Base-by-base conservation (phyloP, 106 monocot species). In the Agapanthus africanus region DNA sequence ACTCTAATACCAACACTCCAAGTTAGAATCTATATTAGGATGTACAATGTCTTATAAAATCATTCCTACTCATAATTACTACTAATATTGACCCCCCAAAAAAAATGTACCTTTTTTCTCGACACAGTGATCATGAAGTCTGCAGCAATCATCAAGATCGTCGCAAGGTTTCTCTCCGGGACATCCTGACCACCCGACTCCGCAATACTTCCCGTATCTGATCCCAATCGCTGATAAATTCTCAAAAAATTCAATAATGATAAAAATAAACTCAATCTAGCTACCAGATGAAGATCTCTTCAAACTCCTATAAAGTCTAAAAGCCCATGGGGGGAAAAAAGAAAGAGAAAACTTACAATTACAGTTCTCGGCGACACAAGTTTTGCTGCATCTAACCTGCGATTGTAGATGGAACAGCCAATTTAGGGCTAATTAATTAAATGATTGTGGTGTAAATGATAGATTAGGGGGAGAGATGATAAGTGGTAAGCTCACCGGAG, bases 121-220 rank as follows among this genome's bases (percentile, higher is more conserved):
- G 9, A 97, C 97, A 37, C 91, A 97, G 31, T 87, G 79, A 35
- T 97, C 91, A 40, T 92, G 97, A 54, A 47, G 34, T 79, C 87
- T 84, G 65, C 91, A 97, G 39, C 91, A 92, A 18, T 84, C 91
- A 71, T 97, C 95, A 22, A 97, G 95, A 41, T 97, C 91, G 57
- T 92, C 91, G 38, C 97, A 97, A 2, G 97, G 97, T 71, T 97
- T 80, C 82, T 97, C 92, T 0, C 91, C 88, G 7, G 84, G 76
- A 68, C 95, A 95, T 2, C 95, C 95, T 10, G 84, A 80, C 89
- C 87, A 92, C 28, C 91, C 97, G 21, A 89, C 89, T 4, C 91
- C 91, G 35, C 91, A 97, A 35, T 70, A 92, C 78, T 91, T 91
- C 66, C 91, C 91, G 13, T 97, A 97, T 18, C 84, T 79, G 32